phyloP scores from a whole-genome alignment of 73 alveolate genomes.

The Diophrys sp. region DNA sequence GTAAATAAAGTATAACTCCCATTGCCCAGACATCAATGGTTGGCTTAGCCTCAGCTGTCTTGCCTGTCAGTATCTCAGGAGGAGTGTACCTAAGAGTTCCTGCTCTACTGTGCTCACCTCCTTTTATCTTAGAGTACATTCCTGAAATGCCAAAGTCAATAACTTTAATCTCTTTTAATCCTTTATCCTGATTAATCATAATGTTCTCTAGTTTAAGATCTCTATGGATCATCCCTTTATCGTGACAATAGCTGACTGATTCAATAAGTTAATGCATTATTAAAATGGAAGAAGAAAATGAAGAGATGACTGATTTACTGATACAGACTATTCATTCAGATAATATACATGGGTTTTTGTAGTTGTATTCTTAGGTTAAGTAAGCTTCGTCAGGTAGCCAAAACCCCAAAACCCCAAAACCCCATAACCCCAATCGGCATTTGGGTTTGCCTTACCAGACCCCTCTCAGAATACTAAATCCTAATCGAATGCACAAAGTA shows the following conservation, averaged over 20 bases:
- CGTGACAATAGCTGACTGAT: constrained; percentile 12
- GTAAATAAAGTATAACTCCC: constrained; percentile 53
- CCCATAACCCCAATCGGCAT: no score
- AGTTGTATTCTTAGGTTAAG: no score
- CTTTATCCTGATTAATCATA: neutral
- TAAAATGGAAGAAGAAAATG: no score
- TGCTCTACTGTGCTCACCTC: constrained; percentile 47
- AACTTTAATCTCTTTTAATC: constrained; percentile 7
- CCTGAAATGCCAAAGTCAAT: constrained; percentile 68
- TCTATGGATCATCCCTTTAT: constrained; percentile 18
- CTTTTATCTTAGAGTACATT: constrained; percentile 15
- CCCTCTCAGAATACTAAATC: neutral
- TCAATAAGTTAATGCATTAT: neutral
- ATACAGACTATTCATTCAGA: no score
- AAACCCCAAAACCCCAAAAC: no score
- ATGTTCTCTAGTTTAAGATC: constrained; percentile 34
- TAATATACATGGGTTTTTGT: no score
- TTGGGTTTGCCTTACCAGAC: no score
- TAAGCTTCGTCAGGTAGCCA: no score
- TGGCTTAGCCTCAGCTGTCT: constrained; percentile 28
- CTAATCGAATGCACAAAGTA: constrained; percentile 5
- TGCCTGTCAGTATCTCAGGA: constrained; percentile 47
- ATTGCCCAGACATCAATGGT: constrained; percentile 65
- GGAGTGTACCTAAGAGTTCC: constrained; percentile 55
- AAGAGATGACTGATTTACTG: no score